phyloP scores from a whole-genome alignment of 176 grass and related monocot genomes.

The Aegilops longissima region DNA sequence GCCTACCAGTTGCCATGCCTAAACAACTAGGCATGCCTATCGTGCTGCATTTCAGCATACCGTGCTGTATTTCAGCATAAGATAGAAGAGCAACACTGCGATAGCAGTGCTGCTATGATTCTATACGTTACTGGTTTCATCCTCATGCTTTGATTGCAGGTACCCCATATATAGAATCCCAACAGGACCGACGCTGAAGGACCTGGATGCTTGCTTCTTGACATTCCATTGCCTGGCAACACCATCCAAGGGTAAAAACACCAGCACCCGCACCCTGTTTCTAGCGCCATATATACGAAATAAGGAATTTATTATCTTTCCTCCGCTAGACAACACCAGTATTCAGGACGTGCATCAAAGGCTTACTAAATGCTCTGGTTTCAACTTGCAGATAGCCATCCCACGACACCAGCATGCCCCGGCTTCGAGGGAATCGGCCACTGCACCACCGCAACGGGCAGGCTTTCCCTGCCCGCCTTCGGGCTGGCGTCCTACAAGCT shows the following conservation, averaged over 20 bases:
- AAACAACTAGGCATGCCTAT: constrained; percentile 53
- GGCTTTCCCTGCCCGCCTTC: constrained; percentile 58
- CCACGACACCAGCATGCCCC: constrained; percentile 35
- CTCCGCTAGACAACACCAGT: background rate
- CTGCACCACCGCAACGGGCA: constrained; percentile 15
- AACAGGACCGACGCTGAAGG: constrained; percentile 93
- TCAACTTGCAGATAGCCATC: constrained; percentile 36
- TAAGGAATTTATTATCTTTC: background rate
- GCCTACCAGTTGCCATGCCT: constrained; percentile 67
- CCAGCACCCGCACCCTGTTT: constrained; percentile 25
- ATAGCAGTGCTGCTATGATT: constrained; percentile 45
- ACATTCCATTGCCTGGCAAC: constrained; percentile 86
- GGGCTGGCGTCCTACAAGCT: constrained; percentile 88
- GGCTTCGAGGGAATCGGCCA: constrained; percentile 35
- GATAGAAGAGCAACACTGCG: constrained; percentile 66
- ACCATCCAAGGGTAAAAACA: constrained; percentile 70
- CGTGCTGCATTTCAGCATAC: constrained; percentile 48
- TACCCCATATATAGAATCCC: constrained; percentile 99
- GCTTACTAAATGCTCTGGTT: background rate
- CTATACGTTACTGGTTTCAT: constrained; percentile 68
- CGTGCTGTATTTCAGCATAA: constrained; percentile 50
- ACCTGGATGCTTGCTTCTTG: constrained; percentile 97
- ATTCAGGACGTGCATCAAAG: background rate
- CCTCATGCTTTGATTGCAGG: constrained; percentile 75
- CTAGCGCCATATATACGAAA: background rate